phyloP scores from a whole-genome alignment of 139 green algal species.

The Micromonas pusilla region DNA sequence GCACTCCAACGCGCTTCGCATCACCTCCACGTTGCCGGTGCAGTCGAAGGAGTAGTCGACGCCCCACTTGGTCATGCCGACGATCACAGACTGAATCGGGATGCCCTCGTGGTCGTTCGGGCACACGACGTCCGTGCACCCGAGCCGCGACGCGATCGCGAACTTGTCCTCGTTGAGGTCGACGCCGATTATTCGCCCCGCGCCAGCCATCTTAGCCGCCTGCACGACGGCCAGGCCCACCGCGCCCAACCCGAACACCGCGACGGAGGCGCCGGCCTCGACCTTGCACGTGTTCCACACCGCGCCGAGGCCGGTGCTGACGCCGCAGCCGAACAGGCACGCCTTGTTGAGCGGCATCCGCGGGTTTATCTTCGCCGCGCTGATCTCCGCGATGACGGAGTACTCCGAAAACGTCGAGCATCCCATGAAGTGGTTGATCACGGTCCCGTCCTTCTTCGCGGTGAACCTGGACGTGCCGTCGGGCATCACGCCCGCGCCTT shows the following conservation, averaged over 20 bases:
- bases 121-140: conserved; percentile 49
- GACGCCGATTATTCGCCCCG: conserved; percentile 80
- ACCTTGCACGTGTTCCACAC: conserved; percentile 94
- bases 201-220: conserved; percentile 62
- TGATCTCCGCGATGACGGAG: conserved; percentile 87
- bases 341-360: conserved; percentile 50
- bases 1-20: conserved; percentile 89
- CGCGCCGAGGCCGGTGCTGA: conserved; percentile 83
- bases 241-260: conserved; percentile 51
- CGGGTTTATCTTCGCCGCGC: conserved; percentile 45
- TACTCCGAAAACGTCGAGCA: conserved; percentile 96
- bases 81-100: conserved; percentile 45
- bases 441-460: conserved; percentile 39
- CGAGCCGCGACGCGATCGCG: conserved; percentile 38
- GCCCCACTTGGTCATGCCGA: conserved; percentile 82
- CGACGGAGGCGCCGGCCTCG: conserved; percentile 70
- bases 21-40: conserved; percentile 85
- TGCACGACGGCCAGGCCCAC: conserved; percentile 77
- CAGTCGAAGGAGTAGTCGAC: conserved; percentile 94
- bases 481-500: conserved; percentile 86
- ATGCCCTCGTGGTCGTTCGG: conserved; percentile 40
- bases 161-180: conserved; percentile 90
- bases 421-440: conserved; percentile 98
- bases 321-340: conserved; percentile 62
- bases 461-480: conserved; percentile 48